Evolutionary conservation across 192 early-diverging fungal species (phyloP).

Genomic region (Entomortierella lignicola): DNA sequence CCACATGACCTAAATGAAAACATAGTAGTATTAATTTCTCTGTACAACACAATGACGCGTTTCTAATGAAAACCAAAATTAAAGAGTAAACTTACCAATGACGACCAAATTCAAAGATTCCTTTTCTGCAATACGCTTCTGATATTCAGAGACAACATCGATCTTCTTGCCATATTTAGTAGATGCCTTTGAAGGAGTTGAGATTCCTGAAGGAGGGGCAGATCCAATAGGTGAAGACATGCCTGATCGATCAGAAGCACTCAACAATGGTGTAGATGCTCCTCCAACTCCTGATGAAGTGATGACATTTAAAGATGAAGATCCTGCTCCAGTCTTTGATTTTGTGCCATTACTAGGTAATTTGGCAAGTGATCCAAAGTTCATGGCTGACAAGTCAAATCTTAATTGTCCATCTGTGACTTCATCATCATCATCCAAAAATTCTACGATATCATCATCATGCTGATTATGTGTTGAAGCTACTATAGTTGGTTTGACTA

Average conservation of each 20-base stretch:
- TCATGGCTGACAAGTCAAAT: constrained; percentile 55
- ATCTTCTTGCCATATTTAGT: constrained; percentile 66
- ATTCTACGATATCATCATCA: constrained; percentile 48
- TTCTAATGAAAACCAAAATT: too few species aligned
- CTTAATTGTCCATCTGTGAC: constrained; percentile 27
- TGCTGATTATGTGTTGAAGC: constrained; percentile 1
- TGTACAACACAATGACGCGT: too few species aligned
- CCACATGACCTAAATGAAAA: constrained; percentile 82
- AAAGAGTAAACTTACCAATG: constrained; percentile 70
- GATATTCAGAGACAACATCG: constrained; percentile 77
- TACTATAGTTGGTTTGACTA: constrained; percentile 6
- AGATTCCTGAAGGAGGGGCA: constrained; percentile 34
- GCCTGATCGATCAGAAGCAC: constrained; percentile 12
- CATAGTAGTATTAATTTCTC: not conserved
- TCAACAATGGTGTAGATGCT: constrained; percentile 6
- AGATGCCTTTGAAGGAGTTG: constrained; percentile 52
- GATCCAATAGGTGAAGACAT: constrained; percentile 31
- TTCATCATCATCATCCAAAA: constrained; percentile 46
- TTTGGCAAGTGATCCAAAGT: constrained; percentile 39
- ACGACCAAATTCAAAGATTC: constrained; percentile 87
- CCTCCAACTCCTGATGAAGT: constrained; percentile 1
- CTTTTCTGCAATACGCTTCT: constrained; percentile 74
- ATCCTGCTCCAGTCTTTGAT: not conserved
- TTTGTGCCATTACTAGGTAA: not conserved
- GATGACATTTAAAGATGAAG: not conserved